phyloP scores from a whole-genome alignment of 768 basidiomycete species.

The Suillus tomentosus region DNA sequence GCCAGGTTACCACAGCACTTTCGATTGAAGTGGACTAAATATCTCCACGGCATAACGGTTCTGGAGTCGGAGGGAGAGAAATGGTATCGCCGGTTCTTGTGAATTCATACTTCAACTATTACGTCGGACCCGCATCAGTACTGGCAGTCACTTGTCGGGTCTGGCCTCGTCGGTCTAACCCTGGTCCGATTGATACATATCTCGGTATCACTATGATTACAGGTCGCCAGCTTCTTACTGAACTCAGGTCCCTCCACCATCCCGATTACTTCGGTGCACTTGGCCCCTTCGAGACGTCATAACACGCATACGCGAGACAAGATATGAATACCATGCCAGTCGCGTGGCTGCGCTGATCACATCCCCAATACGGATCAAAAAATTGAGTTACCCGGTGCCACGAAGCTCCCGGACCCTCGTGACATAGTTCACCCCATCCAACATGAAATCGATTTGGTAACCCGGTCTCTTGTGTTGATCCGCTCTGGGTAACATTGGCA shows the following conservation, averaged over 20 bases:
- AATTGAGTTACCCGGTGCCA: background rate
- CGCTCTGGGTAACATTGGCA: background rate
- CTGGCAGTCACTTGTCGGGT: constrained; percentile 1
- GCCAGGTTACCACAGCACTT: background rate
- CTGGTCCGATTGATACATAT: background rate
- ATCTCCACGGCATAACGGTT: background rate
- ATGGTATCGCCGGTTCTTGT: too few species aligned
- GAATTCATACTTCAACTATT: background rate
- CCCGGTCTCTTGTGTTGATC: background rate
- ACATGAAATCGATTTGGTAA: background rate
- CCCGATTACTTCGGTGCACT: background rate
- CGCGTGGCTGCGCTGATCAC: background rate
- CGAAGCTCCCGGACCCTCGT: background rate
- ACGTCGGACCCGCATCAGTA: background rate
- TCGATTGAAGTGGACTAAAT: background rate
- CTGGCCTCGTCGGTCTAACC: background rate
- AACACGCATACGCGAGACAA: background rate
- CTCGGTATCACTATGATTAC: background rate
- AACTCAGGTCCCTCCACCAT: background rate
- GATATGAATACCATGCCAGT: background rate
- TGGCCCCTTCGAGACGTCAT: background rate
- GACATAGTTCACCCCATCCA: background rate
- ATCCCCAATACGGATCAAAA: background rate
- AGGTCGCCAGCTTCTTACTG: background rate
- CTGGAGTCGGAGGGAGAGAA: too few species aligned